A percentile compares a stretch with the other conserved stretches of the same genome.
Conservation (phyloP, 1,284 basidiomycete species). For the Ceraceosorus bombacis region DNA sequence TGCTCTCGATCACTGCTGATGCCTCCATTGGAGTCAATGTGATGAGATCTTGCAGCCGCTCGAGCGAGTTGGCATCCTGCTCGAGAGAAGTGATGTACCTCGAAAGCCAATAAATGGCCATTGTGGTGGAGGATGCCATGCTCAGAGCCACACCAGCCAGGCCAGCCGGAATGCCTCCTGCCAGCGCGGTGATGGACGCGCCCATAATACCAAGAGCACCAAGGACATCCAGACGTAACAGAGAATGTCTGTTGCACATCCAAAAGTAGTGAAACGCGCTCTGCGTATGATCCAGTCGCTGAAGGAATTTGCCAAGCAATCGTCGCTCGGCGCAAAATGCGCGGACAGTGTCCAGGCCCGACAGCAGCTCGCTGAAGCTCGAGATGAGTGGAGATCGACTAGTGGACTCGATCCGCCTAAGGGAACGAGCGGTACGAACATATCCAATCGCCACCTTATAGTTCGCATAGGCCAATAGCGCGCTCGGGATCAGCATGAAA, state of each 20-base stretch:
- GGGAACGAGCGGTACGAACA: constrained; percentile 52
- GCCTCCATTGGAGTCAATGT: constrained; percentile 44
- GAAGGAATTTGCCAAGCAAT: background rate
- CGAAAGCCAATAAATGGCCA: background rate
- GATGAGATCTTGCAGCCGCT: constrained; percentile 56
- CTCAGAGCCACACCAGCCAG: constrained; percentile 8
- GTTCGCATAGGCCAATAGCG: constrained; percentile 42
- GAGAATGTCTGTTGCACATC: constrained; percentile 3
- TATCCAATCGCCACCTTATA: constrained; percentile 51
- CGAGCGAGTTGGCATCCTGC: constrained; percentile 61
- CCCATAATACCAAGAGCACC: constrained; percentile 1
- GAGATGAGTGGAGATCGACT: constrained; percentile 46
- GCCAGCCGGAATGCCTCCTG: constrained; percentile 15
- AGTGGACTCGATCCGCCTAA: constrained; percentile 45
- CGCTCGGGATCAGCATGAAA: background rate
- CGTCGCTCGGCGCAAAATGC: constrained; percentile 51
- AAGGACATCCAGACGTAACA: constrained; percentile 7
- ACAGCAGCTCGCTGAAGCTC: constrained; percentile 46
- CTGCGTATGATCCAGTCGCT: background rate
- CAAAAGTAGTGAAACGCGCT: constrained; percentile 5
- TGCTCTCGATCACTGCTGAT: constrained; percentile 21
- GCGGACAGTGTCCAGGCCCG: constrained; percentile 53
- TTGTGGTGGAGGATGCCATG: background rate
- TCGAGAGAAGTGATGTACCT: constrained; percentile 21
- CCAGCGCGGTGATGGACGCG: constrained; percentile 9